phyloP scores from a whole-genome alignment of 1,284 basidiomycete species.

The Puccinia sorghi region DNA sequence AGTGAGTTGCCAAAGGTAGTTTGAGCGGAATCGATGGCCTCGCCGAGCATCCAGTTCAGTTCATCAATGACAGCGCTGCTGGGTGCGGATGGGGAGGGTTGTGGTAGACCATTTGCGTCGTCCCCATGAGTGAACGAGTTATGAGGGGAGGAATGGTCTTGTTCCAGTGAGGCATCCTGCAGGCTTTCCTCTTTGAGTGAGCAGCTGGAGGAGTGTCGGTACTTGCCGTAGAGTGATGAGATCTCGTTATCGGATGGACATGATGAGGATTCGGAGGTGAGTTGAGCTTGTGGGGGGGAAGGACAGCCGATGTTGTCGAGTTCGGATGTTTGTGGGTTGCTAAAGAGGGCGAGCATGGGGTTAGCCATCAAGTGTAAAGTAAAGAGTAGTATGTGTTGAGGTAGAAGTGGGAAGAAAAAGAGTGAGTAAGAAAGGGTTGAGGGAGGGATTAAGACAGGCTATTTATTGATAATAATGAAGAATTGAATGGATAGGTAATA shows the following conservation, averaged over 20 bases:
- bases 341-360: too few relatives aligned
- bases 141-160: neutral
- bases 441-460: too few relatives aligned
- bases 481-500: too few relatives aligned
- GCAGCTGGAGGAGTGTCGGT: slow-evolving; percentile 22
- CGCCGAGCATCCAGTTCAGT: slow-evolving; percentile 40
- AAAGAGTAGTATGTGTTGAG: too few relatives aligned
- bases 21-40: slow-evolving; percentile 41
- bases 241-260: slow-evolving; percentile 37
- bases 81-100: too few relatives aligned
- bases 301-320: slow-evolving; percentile 10
- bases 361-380: too few relatives aligned
- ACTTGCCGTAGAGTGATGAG: slow-evolving; percentile 36
- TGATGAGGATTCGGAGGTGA: neutral
- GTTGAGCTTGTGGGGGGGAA: too few relatives aligned
- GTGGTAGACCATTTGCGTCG: slow-evolving; percentile 9
- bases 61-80: slow-evolving; percentile 29
- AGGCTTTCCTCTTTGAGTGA: neutral
- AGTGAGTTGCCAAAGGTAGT: neutral
- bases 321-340: too few relatives aligned
- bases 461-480: too few relatives aligned
- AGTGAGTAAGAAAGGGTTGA: too few relatives aligned
- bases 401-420: too few relatives aligned
- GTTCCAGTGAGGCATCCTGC: neutral
- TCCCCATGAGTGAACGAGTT: slow-evolving; percentile 15